These are phyloP conservation scores for Primulina tabacum DNA, from an alignment of 257 asterid species.

Conservation along the genomic window DNA sequence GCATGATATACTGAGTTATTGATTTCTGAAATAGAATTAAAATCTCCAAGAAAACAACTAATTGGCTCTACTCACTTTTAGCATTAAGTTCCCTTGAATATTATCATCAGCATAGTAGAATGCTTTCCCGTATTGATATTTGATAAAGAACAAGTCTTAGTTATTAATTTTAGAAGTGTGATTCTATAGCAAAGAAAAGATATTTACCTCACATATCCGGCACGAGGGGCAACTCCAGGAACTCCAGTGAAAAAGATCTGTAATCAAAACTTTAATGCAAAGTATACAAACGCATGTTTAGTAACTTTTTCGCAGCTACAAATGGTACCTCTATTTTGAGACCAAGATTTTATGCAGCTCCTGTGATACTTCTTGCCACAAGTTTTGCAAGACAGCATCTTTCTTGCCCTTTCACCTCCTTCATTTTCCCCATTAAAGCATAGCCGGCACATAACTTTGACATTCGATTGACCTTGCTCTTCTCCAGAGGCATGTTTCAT, in stretches of 20 bases:
- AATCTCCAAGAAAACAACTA: background rate
- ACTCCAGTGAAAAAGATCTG: slow-evolving; percentile 99
- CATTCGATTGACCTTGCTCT: slow-evolving; percentile 63
- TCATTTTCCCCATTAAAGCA: slow-evolving; percentile 88
- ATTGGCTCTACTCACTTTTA: background rate
- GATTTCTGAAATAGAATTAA: slow-evolving; percentile 8
- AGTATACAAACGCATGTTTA: background rate
- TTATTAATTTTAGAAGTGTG: background rate
- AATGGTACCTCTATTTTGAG: slow-evolving; percentile 73
- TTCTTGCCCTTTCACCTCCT: slow-evolving; percentile 83
- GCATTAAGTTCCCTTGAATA: slow-evolving; percentile 6
- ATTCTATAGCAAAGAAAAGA: background rate
- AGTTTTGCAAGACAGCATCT: slow-evolving; percentile 82
- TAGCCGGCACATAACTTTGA: slow-evolving; percentile 80
- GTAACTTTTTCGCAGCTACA: background rate
- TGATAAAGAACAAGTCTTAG: background rate
- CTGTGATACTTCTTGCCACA: slow-evolving; percentile 93
- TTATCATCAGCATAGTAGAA: slow-evolving; percentile 14
- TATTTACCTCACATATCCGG: slow-evolving; percentile 81
- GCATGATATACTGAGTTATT: slow-evolving; percentile 15
- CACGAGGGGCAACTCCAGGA: slow-evolving; percentile 98
- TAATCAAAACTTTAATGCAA: slow-evolving; percentile 27
- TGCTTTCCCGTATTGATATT: background rate
- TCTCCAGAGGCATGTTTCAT: slow-evolving; percentile 61
- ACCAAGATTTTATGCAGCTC: slow-evolving; percentile 85